These are phyloP conservation scores for Pseudisothecium myosuroides DNA, from an alignment of 225 moss, liverwort and hornwort genomes.

Conservation along the genomic window DNA sequence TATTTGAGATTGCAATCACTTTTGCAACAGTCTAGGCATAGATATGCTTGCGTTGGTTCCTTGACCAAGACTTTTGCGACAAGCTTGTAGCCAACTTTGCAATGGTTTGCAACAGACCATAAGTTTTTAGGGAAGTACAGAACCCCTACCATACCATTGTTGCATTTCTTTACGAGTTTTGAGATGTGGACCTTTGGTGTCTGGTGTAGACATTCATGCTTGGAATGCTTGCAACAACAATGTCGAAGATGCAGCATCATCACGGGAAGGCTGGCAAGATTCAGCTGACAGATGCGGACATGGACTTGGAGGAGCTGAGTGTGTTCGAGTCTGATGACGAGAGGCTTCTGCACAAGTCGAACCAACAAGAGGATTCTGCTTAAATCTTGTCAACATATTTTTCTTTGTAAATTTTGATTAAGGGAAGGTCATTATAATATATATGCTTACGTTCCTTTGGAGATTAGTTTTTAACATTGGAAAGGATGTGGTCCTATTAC, in stretches of 20 bases:
- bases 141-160: background rate
- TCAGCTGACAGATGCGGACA: background rate
- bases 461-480: background rate
- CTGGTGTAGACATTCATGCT: constrained; percentile 27
- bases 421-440: background rate
- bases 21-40: background rate
- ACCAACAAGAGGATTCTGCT: background rate
- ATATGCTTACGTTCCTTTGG: background rate
- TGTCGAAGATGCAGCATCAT: constrained; percentile 27
- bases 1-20: background rate
- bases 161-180: background rate
- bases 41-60: background rate
- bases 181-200: background rate
- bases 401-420: background rate
- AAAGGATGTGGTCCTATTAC: background rate
- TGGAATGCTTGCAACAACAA: constrained; percentile 23
- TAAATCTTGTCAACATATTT: background rate
- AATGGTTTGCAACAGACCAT: background rate
- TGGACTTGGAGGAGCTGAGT: constrained; percentile 27
- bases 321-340: background rate
- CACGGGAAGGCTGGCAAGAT: background rate
- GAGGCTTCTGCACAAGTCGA: background rate
- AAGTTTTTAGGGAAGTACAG: background rate
- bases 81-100: background rate
- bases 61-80: background rate